These are phyloP conservation scores for Gonapodya sp. DNA, from an alignment of 192 early-diverging fungal genomes.

Conservation along the genomic window DNA sequence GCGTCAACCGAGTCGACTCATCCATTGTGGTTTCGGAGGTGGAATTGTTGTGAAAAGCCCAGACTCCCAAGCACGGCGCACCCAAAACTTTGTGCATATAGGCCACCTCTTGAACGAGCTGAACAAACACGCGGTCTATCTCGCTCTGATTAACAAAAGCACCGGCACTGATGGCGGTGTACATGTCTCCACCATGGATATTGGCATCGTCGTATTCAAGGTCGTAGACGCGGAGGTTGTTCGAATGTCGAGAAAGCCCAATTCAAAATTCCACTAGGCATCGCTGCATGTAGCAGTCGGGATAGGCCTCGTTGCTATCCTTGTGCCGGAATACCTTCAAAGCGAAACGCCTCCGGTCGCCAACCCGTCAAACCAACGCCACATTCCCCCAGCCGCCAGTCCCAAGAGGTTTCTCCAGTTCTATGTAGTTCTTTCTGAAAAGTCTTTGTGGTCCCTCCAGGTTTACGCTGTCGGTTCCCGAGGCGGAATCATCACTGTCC, in stretches of 20 bases:
- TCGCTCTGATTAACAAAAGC: background rate
- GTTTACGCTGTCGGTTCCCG: too few relatives aligned
- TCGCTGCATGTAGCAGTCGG: slow-evolving; percentile 5
- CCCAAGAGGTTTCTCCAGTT: background rate
- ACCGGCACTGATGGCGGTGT: slow-evolving; percentile 1
- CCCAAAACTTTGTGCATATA: too few relatives aligned
- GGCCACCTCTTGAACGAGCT: background rate
- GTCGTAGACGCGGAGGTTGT: slow-evolving; percentile 1
- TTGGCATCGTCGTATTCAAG: background rate
- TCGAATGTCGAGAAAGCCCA: background rate
- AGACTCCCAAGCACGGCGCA: too few relatives aligned
- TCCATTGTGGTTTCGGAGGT: too few relatives aligned
- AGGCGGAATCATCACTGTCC: too few relatives aligned
- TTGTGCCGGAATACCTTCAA: slow-evolving; percentile 4
- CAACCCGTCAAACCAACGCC: background rate
- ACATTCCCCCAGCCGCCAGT: background rate
- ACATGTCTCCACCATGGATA: background rate
- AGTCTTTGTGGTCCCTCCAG: background rate
- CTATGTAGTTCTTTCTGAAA: background rate
- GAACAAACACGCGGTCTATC: slow-evolving; percentile 6
- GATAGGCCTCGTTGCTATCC: background rate
- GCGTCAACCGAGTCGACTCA: too few relatives aligned
- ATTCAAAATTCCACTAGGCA: background rate
- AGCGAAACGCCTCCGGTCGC: background rate
- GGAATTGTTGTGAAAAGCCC: too few relatives aligned